Conservation (phyloP, 2,329 filamentous ascomycete genomes). For the Acarospora socialis region DNA sequence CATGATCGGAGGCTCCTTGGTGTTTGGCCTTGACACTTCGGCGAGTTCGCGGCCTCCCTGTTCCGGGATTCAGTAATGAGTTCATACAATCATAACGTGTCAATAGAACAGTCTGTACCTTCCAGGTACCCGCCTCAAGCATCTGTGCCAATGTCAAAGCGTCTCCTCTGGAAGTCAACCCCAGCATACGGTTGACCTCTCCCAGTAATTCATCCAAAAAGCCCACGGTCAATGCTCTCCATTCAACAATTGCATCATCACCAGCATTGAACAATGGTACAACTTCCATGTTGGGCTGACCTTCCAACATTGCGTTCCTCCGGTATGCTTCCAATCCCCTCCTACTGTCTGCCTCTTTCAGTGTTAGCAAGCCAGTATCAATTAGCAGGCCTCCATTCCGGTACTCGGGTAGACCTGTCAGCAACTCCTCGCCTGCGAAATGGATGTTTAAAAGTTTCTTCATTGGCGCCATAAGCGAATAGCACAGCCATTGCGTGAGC, state of each 20-base stretch:
- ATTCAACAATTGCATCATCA: slow-evolving; percentile 68
- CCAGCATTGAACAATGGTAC: slow-evolving; percentile 59
- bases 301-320: slow-evolving; percentile 56
- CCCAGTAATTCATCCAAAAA: slow-evolving; percentile 57
- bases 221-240: slow-evolving; percentile 61
- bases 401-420: slow-evolving; percentile 84
- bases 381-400: slow-evolving; percentile 82
- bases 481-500: slow-evolving; percentile 86
- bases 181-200: slow-evolving; percentile 55
- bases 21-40: slow-evolving; percentile 88
- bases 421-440: slow-evolving; percentile 64
- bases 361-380: slow-evolving; percentile 63
- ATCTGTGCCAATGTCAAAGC: slow-evolving; percentile 70
- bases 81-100: slow-evolving; percentile 19
- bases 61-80: slow-evolving; percentile 14
- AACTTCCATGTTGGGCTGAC: slow-evolving; percentile 57
- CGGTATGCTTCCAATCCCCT: slow-evolving; percentile 57
- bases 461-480: slow-evolving; percentile 89
- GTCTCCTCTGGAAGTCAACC: slow-evolving; percentile 54
- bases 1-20: slow-evolving; percentile 89
- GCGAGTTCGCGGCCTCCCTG: slow-evolving; percentile 88
- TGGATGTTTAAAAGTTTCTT: slow-evolving; percentile 63
- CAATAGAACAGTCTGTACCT: too few relatives aligned
- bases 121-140: slow-evolving; percentile 94
- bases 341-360: slow-evolving; percentile 56